Evolutionary conservation across 2,329 filamentous ascomycete species (phyloP), one percentile per base, ranked within the genome.

Genomic region (Trichophyton mentagrophytes): DNA sequence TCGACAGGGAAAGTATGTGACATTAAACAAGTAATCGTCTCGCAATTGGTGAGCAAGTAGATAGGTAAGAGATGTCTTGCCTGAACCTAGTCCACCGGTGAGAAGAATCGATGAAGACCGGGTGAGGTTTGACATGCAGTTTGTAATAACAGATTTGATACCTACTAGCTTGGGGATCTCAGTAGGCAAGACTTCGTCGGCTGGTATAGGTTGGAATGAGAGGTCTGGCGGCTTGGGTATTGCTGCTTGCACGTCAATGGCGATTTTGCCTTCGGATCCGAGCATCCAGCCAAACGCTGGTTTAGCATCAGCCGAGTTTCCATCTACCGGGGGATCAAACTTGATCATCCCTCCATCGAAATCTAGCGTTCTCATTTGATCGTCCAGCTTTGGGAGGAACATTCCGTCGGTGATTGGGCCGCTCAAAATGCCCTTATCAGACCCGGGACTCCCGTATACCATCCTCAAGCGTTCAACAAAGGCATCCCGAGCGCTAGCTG

Each of bases 341-440:
- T 85, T 86, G 59, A 96, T 68, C 27, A 96, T 82, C 1, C 90
- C 92, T 1, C 93, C 93, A 64, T 90, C 85, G 85, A 92, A 96
- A 13, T 82, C 81, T 47, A 80, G 78, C 3, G 80, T 58, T 72
- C 77, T 65, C 75, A 69, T 79, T n/a, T 80, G 76, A 22, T 76
- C 83, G 62, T 80, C 78, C 60, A 79, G 80, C 40, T 78, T 85
- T 1, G 82, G 83, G 20, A 99, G 74, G 13, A 96, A 74, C 75
- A 92, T 87, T 1, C 92, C 91, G 72, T 99, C 90, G 0, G 91
- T 96, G 58, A 99, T 71, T 3, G 93, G 90, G 0, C 93, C 93
- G 60, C 88, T 83, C 1, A 97, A 77, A 17, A 97, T 72, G 1
- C 87, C 84, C 49, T 78, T 74, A 22, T 82, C 81, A 0, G 76